Base-by-base conservation (phyloP, 495 filamentous ascomycete species). In the Chlorociboria aeruginascens region DNA sequence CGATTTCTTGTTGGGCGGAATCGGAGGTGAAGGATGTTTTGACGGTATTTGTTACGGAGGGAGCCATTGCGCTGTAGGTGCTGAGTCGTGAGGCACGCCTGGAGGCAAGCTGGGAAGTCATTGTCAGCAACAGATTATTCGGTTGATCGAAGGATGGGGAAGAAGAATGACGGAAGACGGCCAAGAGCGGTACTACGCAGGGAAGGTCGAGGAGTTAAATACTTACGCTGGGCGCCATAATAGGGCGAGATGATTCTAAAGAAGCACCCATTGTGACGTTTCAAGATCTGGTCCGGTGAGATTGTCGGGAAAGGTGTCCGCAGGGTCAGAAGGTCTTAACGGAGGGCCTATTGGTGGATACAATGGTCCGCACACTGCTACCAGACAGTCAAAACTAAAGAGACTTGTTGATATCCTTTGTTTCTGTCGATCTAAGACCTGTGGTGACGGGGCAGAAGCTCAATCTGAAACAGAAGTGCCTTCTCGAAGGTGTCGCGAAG, bases 81-180 rank as follows among this genome's bases (percentile, higher is more conserved):
- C 84, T 89, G 65, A 85, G 80, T 60, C 89, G 81, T 58, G 85
- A 88, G 51, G 76, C 73, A 57, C 82, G 83, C 56, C 72, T 71
- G 63, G 79, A 73, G 57, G 59, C 41, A 30, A 61, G 63, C 47
- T 69, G 60, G 28, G 35, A 16, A 28, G 43, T 32, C 16, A 16
- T 39, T 43, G 43, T 43, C 48, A 57, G 57, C 51, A 30, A 51
- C 48, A 29, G 14, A 12, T 49, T 45, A 40, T 37, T 38, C 49
- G 32, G 42, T 42, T 44, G 47, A 33, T 31, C 1, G 28, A 35
- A 38, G 29, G 43, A 4, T 25, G 20, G 1, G 42, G 30, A 20
- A 20, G 46, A 16, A 20, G 46, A 16, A 43, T 49, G 35, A 49
- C 25, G 49, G 36, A 45, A 28, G 14, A 39, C 30, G 41, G 42